These are phyloP conservation scores for Fonsecaea nubica DNA, from an alignment of 2,329 filamentous ascomycete species.

Conservation along the genomic window DNA sequence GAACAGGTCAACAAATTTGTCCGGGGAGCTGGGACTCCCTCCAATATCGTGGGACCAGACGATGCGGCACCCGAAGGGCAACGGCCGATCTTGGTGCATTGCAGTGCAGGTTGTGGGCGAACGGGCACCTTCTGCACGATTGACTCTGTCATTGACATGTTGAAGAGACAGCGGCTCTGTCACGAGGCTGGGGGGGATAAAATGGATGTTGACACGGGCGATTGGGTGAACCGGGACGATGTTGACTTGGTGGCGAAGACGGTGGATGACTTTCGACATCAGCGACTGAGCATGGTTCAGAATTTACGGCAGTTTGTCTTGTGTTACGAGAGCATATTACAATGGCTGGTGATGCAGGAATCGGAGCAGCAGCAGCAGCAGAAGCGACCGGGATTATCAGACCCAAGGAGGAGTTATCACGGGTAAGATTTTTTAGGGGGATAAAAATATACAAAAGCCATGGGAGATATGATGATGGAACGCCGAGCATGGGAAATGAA, in stretches of 20 bases:
- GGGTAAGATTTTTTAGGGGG: conserved; percentile 12
- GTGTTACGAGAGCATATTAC: conserved; percentile 92
- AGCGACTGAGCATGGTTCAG: conserved; percentile 96
- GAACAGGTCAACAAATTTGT: conserved; percentile 79
- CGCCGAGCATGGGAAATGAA: conserved; percentile 3
- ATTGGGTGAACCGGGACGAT: conserved; percentile 73
- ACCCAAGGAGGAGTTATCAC: conserved; percentile 36
- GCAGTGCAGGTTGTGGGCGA: conserved; percentile 91
- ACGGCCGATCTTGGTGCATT: conserved; percentile 88
- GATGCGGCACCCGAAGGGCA: conserved; percentile 63
- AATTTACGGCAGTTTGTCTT: conserved; percentile 91
- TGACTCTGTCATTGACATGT: conserved; percentile 93
- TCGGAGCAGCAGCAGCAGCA: conserved; percentile 5
- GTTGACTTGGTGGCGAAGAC: conserved; percentile 83
- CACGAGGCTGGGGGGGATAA: conserved; percentile 29
- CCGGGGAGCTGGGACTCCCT: conserved; percentile 45
- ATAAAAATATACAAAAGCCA: conserved; percentile 5
- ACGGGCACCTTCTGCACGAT: conserved; percentile 97
- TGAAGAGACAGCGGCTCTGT: conserved; percentile 76
- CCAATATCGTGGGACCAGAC: conserved; percentile 56
- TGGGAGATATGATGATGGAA: neutral
- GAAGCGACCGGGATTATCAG: conserved; percentile 30
- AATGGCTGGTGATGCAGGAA: conserved; percentile 69
- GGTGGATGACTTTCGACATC: conserved; percentile 86
- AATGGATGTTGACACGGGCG: conserved; percentile 44